Percentiles rank a stretch among this genome's conserved stretches.
Conservation (phyloP, 2,329 filamentous ascomycete genomes). For the Chaetomium sp. region DNA sequence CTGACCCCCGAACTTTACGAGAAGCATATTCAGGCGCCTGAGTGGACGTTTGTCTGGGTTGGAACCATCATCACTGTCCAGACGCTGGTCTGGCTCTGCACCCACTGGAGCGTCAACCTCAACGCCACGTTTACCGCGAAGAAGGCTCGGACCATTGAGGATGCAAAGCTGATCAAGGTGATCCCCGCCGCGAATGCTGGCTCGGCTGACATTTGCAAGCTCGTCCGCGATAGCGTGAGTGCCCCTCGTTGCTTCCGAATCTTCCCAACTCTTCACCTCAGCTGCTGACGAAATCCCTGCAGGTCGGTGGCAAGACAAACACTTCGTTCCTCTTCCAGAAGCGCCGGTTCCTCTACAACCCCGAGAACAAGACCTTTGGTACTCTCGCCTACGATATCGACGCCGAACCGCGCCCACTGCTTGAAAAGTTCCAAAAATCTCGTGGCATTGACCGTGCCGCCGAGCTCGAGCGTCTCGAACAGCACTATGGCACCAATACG, state of each 20-base stretch:
- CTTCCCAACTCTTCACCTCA: background rate
- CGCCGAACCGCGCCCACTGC: slow-evolving; percentile 69
- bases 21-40: slow-evolving; percentile 81
- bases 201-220: slow-evolving; percentile 74
- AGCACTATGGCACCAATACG: slow-evolving; percentile 92
- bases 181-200: slow-evolving; percentile 86
- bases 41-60: slow-evolving; percentile 97
- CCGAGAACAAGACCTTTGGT: slow-evolving; percentile 65
- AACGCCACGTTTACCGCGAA: slow-evolving; percentile 74
- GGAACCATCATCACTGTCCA: slow-evolving; percentile 83
- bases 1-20: slow-evolving; percentile 79
- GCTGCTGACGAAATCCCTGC: background rate
- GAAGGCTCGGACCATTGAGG: slow-evolving; percentile 60
- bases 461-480: slow-evolving; percentile 73
- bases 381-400: slow-evolving; percentile 82
- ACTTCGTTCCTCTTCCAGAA: slow-evolving; percentile 96
- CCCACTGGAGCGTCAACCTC: slow-evolving; percentile 93
- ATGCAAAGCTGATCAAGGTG: slow-evolving; percentile 85
- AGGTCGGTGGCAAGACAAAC: slow-evolving; percentile 67
- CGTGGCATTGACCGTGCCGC: slow-evolving; percentile 65
- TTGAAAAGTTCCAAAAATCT: slow-evolving; percentile 73
- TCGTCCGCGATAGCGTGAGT: slow-evolving; percentile 65
- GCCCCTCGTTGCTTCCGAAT: background rate
- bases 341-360: slow-evolving; percentile 82
- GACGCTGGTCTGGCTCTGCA: slow-evolving; percentile 87